phyloP scores from a whole-genome alignment of 805 yeast species.

The Nakazawaea ishiwadae region DNA sequence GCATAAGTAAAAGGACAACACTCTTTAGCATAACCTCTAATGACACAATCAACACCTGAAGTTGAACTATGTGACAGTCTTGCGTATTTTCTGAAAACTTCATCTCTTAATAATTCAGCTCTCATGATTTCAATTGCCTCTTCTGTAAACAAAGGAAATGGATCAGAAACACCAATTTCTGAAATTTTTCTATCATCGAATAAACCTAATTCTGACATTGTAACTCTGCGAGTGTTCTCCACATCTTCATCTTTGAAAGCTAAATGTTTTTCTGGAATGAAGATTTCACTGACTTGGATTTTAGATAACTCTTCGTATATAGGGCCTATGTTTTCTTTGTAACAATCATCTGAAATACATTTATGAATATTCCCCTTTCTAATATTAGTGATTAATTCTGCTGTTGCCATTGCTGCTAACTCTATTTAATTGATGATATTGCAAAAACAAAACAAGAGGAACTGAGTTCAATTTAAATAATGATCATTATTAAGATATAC shows the following conservation, averaged over 20 bases:
- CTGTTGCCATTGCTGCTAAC: constrained; percentile 28
- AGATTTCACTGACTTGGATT: constrained; percentile 24
- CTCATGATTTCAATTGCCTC: constrained; percentile 58
- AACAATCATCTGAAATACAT: constrained; percentile 27
- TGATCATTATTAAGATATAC: no score
- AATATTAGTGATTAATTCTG: constrained; percentile 28
- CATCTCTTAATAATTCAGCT: constrained; percentile 45
- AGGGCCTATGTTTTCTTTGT: constrained; percentile 28
- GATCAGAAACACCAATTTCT: constrained; percentile 52
- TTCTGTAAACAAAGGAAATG: constrained; percentile 57
- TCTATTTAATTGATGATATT: no score
- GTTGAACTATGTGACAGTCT: constrained; percentile 38
- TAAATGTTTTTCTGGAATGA: constrained; percentile 36
- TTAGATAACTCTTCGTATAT: constrained; percentile 21
- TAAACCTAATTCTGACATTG: constrained; percentile 48
- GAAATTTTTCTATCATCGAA: constrained; percentile 42
- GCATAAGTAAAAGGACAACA: constrained; percentile 46
- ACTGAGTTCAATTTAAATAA: no score
- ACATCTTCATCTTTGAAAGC: constrained; percentile 31
- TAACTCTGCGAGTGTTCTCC: constrained; percentile 31
- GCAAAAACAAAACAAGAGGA: no score
- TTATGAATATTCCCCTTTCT: constrained; percentile 33
- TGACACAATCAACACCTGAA: constrained; percentile 43
- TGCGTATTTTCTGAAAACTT: constrained; percentile 39
- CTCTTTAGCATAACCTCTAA: constrained; percentile 46